A percentile compares a stretch with the other conserved stretches of the same genome.
Conservation (phyloP, 2,329 filamentous ascomycete genomes). For the Exophiala bonariae region DNA sequence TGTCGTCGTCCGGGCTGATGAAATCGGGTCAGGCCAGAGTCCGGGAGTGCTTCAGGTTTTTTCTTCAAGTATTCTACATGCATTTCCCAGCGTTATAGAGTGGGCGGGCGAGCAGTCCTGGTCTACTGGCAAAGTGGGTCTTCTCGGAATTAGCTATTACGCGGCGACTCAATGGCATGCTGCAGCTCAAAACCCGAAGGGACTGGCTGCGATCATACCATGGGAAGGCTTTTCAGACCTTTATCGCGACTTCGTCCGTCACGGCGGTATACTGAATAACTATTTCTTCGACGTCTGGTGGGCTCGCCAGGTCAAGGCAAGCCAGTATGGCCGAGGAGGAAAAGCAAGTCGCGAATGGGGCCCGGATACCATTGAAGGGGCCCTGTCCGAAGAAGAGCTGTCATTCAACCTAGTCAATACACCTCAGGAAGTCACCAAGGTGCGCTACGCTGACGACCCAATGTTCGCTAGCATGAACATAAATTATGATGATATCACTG, state of each 20-base stretch:
- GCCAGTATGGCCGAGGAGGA: conserved; percentile 9
- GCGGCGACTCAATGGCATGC: conserved; percentile 52
- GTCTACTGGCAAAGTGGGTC: conserved; percentile 51
- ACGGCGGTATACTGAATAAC: conserved; percentile 62
- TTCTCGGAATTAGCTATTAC: conserved; percentile 52
- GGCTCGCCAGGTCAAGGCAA: conserved; percentile 2
- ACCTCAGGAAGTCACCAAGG: conserved; percentile 45
- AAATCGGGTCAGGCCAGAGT: conserved; percentile 5
- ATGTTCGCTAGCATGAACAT: conserved; percentile 68
- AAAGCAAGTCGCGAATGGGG: conserved; percentile 26
- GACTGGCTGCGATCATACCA: conserved; percentile 48
- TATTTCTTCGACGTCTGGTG: conserved; percentile 58
- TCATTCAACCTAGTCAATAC: conserved; percentile 38
- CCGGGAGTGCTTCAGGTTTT: conserved; percentile 10
- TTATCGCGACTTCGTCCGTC: conserved; percentile 58
- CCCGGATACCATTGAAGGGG: conserved; percentile 28
- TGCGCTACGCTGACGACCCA: conserved; percentile 60
- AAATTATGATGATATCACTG: conserved; percentile 63
- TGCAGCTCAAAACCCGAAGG: conserved; percentile 43
- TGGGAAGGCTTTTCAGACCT: conserved; percentile 58
- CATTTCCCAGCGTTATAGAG: conserved; percentile 12
- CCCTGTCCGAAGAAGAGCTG: conserved; percentile 19
- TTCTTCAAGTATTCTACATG: conserved; percentile 5
- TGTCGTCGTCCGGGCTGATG: conserved; percentile 8
- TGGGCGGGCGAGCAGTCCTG: conserved; percentile 45